phyloP scores from a whole-genome alignment of 1,284 basidiomycete species.

The Trichosporon ovoides region DNA sequence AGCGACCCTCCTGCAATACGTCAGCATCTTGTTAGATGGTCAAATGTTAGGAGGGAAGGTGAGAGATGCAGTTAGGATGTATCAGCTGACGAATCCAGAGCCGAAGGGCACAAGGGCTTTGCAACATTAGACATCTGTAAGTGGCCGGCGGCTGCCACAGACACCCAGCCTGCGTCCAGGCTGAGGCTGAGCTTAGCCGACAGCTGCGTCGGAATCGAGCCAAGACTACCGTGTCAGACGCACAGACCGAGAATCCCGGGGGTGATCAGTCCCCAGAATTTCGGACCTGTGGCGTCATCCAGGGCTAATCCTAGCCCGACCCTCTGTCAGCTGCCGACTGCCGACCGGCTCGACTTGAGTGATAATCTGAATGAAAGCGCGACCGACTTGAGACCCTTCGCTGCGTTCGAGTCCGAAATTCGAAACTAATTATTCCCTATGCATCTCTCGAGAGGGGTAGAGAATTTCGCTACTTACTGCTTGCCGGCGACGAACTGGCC shows the following conservation, averaged over 20 bases:
- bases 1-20: constrained; percentile 5
- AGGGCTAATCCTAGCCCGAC: too few relatives aligned
- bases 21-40: background rate
- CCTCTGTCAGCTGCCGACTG: background rate
- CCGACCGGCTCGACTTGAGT: background rate
- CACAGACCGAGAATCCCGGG: background rate
- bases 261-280: constrained; percentile 4
- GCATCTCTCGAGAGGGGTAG: background rate
- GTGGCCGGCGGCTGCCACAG: background rate
- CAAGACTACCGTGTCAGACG: background rate
- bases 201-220: background rate
- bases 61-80: constrained; percentile 2
- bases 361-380: background rate
- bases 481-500: constrained; percentile 42
- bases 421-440: background rate
- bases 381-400: background rate
- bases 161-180: background rate
- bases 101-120: constrained; percentile 2
- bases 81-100: background rate
- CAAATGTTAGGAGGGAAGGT: background rate
- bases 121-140: background rate
- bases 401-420: background rate
- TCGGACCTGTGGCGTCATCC: background rate
- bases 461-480: constrained; percentile 30
- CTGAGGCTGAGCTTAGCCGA: background rate